Percentiles rank a stretch among this genome's conserved stretches.
Evolutionary conservation across 176 grass and related monocot species (phyloP).

Genomic region (Poa annua): DNA sequence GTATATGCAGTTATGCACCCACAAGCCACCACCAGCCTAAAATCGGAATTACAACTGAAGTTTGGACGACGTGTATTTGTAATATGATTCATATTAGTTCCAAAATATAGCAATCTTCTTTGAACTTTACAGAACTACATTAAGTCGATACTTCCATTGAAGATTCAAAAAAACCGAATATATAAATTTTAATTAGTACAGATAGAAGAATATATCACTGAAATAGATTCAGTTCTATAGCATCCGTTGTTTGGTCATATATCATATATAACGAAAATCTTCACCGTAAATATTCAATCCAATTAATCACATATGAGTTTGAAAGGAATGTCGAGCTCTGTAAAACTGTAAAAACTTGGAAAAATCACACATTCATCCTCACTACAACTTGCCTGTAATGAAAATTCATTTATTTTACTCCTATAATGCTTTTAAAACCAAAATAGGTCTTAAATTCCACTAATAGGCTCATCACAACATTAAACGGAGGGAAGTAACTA

Average conservation of each 20-base stretch:
- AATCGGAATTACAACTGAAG: not conserved
- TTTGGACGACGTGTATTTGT: not conserved
- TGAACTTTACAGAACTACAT: not conserved
- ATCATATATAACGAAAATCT: no score
- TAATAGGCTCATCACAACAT: not conserved
- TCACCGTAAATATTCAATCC: not conserved
- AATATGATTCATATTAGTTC: not conserved
- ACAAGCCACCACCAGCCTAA: not conserved
- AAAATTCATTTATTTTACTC: not conserved
- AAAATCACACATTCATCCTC: not conserved
- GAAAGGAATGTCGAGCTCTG: not conserved
- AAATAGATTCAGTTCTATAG: not conserved
- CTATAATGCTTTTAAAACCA: not conserved
- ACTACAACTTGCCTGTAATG: not conserved
- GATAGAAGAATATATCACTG: not conserved
- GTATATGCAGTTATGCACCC: slow-evolving; percentile 1
- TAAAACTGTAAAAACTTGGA: not conserved
- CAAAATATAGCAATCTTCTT: not conserved
- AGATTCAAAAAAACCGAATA: no score
- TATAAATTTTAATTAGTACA: not conserved
- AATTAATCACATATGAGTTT: not conserved
- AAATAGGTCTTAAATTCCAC: not conserved
- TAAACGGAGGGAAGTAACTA: not conserved
- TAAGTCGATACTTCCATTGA: no score
- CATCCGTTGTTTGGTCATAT: not conserved